These are phyloP conservation scores for Aegilops longissima DNA, from an alignment of 176 grass and related monocot species.

Conservation along the genomic window DNA sequence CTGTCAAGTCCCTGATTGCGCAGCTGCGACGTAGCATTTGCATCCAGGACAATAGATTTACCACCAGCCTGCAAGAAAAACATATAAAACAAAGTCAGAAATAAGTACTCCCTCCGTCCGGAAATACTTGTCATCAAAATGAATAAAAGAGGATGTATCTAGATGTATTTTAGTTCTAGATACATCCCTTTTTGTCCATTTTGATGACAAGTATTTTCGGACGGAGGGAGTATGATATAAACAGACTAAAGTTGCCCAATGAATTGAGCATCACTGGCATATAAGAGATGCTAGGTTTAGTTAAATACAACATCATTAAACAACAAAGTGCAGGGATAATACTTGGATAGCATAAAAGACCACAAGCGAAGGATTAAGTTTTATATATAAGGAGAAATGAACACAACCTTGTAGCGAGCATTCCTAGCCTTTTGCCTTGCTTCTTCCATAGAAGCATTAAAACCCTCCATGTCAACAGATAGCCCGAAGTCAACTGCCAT, in stretches of 20 bases:
- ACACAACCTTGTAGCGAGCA: slow-evolving; percentile 77
- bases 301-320: not conserved
- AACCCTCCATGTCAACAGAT: slow-evolving; percentile 81
- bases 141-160: too few species aligned
- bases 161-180: too few species aligned
- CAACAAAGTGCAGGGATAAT: not conserved
- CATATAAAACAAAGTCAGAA: not conserved
- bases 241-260: not conserved
- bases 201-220: too few species aligned
- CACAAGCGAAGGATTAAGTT: not conserved
- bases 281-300: not conserved
- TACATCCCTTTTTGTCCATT: too few species aligned
- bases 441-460: slow-evolving; percentile 87
- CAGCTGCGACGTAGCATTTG: slow-evolving; percentile 76
- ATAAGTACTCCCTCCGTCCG: not conserved
- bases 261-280: not conserved
- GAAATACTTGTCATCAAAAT: too few species aligned
- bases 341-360: not conserved
- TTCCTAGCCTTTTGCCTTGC: slow-evolving; percentile 88
- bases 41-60: slow-evolving; percentile 80
- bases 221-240: not conserved
- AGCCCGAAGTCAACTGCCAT: slow-evolving; percentile 88
- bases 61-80: slow-evolving; percentile 56
- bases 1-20: slow-evolving; percentile 54
- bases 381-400: not conserved